These are phyloP conservation scores for Basidioascus undulatus DNA, from an alignment of 768 basidiomycete genomes.

Conservation along the genomic window DNA sequence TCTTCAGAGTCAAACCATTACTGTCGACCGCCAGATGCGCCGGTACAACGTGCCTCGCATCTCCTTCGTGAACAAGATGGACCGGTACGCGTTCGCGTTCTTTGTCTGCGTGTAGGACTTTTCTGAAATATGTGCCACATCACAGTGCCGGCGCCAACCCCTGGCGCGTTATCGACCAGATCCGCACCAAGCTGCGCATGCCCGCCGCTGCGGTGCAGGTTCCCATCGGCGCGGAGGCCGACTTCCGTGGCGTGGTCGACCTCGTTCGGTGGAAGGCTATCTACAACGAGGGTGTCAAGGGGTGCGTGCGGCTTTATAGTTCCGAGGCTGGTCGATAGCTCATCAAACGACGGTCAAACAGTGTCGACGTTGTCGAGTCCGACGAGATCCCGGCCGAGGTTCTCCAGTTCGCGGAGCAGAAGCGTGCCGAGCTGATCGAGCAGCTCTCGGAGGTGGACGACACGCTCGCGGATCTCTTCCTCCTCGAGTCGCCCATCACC, in stretches of 20 bases:
- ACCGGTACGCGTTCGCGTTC: conserved; percentile 33
- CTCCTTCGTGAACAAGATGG: conserved; percentile 98
- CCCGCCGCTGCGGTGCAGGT: conserved; percentile 86
- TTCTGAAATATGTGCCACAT: background rate
- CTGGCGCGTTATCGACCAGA: conserved; percentile 78
- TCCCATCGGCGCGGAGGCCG: conserved; percentile 73
- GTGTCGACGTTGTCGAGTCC: conserved; percentile 49
- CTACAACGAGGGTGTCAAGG: conserved; percentile 84
- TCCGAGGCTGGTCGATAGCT: background rate
- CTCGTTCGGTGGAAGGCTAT: conserved; percentile 81
- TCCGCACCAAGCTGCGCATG: conserved; percentile 72
- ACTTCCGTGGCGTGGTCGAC: conserved; percentile 77
- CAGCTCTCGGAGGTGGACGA: conserved; percentile 93
- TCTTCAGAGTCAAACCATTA: conserved; percentile 78
- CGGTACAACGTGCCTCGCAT: conserved; percentile 86
- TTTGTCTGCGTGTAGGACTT: background rate
- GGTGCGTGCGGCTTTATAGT: conserved; percentile 27
- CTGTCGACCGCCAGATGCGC: conserved; percentile 96
- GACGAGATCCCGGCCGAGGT: conserved; percentile 68
- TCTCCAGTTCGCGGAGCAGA: conserved; percentile 47
- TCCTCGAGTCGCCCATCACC: conserved; percentile 57
- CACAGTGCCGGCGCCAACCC: conserved; percentile 84
- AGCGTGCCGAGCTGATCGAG: conserved; percentile 78
- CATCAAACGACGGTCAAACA: conserved; percentile 15
- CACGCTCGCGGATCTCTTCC: conserved; percentile 67